Conservation (phyloP, 2,329 filamentous ascomycete genomes). For the Myriosclerotinia scirpicola region DNA sequence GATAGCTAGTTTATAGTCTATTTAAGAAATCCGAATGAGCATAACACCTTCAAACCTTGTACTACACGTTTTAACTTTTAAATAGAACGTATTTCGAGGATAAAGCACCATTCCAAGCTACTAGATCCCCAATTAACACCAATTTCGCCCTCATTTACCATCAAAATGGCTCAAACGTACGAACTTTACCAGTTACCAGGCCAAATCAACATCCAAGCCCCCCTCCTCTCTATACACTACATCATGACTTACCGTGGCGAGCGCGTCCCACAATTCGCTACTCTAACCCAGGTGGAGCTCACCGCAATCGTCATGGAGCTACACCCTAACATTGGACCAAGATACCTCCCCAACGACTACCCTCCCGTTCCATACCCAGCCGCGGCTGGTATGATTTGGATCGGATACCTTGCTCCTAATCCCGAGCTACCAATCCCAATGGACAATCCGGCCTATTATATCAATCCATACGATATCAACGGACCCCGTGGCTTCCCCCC, state of each 20-base stretch:
- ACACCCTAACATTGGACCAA: not conserved
- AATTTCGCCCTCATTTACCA: not conserved
- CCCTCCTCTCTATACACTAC: not conserved
- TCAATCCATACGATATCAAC: slow-evolving; percentile 10
- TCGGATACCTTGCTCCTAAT: not conserved
- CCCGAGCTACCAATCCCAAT: not conserved
- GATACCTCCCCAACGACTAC: not conserved
- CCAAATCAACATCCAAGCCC: not conserved
- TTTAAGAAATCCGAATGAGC: not conserved
- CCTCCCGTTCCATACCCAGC: not conserved
- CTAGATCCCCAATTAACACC: rapidly evolving
- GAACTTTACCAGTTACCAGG: not conserved
- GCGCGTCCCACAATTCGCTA: not conserved
- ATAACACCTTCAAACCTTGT: not conserved
- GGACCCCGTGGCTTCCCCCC: not conserved
- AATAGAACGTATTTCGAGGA: rapidly evolving
- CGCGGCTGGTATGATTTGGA: not conserved
- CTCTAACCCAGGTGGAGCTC: not conserved
- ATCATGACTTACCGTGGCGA: not conserved
- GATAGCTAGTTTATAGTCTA: no score
- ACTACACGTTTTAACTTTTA: not conserved
- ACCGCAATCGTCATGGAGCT: not conserved
- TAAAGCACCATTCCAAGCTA: no score
- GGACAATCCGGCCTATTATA: not conserved
- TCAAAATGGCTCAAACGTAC: not conserved